Conservation (phyloP, 2,329 filamentous ascomycete genomes). For the Monosporascus sp. region DNA sequence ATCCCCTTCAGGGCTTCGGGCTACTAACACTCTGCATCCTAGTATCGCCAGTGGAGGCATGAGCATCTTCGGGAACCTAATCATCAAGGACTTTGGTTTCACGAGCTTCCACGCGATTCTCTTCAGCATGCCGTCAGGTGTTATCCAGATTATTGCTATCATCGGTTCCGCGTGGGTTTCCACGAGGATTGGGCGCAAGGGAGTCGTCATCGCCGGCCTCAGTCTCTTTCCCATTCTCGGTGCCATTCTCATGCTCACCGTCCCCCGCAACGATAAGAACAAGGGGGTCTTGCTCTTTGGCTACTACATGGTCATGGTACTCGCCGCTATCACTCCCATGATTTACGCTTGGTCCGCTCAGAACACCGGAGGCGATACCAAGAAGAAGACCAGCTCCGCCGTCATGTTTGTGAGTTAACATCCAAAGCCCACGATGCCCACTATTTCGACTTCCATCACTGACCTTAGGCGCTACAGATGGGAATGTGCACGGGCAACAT, state of each 20-base stretch:
- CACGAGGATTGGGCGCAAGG: conserved; percentile 36
- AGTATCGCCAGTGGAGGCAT: conserved; percentile 33
- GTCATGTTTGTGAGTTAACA: conserved; percentile 39
- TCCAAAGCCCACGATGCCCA: background rate
- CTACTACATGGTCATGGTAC: conserved; percentile 39
- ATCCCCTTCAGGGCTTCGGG: conserved; percentile 50
- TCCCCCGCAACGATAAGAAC: conserved; percentile 33
- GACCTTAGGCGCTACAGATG: conserved; percentile 23
- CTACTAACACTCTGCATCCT: conserved; percentile 5
- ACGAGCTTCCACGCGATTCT: conserved; percentile 33
- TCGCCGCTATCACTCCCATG: conserved; percentile 43
- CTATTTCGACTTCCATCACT: background rate
- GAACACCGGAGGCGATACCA: conserved; percentile 61
- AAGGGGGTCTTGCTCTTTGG: conserved; percentile 45
- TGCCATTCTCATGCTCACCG: conserved; percentile 41
- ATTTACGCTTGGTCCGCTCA: conserved; percentile 52
- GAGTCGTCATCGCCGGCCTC: conserved; percentile 34
- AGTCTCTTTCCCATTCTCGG: conserved; percentile 34
- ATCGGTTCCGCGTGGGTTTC: conserved; percentile 35
- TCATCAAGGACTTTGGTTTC: conserved; percentile 36
- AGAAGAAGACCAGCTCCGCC: conserved; percentile 58
- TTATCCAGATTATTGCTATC: conserved; percentile 28
- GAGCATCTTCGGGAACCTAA: conserved; percentile 32
- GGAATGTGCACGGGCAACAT: conserved; percentile 59
- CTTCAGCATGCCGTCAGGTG: conserved; percentile 35